A percentile compares a stretch with the other conserved stretches of the same genome.
These are phyloP conservation scores for Bruguiera sexangula DNA, from an alignment of 345 rosid genomes.

Conservation along the genomic window DNA sequence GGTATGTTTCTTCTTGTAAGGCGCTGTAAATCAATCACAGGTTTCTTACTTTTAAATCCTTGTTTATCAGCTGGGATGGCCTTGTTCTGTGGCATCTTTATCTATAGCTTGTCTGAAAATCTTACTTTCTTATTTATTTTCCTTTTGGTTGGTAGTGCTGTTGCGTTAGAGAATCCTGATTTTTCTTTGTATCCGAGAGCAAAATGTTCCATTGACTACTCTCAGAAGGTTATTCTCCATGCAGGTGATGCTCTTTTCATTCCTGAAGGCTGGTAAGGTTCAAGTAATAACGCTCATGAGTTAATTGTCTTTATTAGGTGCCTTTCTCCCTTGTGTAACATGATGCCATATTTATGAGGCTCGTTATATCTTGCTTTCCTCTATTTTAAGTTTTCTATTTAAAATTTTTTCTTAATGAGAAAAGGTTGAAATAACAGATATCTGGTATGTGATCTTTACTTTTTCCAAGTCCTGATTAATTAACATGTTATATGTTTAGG, in stretches of 20 bases:
- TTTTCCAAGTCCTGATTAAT: not conserved
- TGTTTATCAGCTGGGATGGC: not conserved
- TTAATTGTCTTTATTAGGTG: not conserved
- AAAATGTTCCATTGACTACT: conserved; percentile 42
- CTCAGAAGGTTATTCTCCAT: conserved; percentile 65
- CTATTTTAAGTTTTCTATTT: conserved; percentile 3
- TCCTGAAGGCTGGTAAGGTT: conserved; percentile 95
- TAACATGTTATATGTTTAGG: not conserved
- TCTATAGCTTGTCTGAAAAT: not conserved
- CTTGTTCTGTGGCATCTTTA: not conserved
- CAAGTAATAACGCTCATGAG: conserved; percentile 21
- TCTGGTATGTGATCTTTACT: not conserved
- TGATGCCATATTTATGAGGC: not conserved
- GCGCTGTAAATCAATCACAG: conserved; percentile 3
- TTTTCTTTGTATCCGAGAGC: conserved; percentile 73
- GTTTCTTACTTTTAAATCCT: not conserved
- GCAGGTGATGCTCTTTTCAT: conserved; percentile 94
- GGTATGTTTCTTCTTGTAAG: conserved; percentile 41
- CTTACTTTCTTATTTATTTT: conserved; percentile 13
- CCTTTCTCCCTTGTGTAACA: not conserved
- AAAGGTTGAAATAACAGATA: not conserved
- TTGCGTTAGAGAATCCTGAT: conserved; percentile 60
- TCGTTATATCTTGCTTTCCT: not conserved
- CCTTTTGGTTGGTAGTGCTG: conserved; percentile 48
- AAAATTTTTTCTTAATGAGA: not conserved